Conservation (phyloP, 768 basidiomycete genomes). For the Russula brevipes region DNA sequence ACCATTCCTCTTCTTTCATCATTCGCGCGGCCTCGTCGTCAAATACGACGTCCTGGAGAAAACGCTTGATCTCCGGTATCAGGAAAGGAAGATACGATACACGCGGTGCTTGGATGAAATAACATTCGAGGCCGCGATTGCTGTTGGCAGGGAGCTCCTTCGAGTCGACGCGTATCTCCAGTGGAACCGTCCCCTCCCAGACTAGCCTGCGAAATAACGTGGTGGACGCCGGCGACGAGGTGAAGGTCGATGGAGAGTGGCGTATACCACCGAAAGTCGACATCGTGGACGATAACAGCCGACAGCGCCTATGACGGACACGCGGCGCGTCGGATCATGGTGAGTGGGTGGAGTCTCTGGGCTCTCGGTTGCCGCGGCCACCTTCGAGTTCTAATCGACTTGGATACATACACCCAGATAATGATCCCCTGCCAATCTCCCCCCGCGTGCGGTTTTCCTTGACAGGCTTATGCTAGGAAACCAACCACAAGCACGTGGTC, state of each 20-base stretch:
- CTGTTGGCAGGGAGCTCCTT: conserved; percentile 88
- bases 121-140: conserved; percentile 84
- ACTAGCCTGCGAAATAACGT: conserved; percentile 82
- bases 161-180: conserved; percentile 84
- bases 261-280: conserved; percentile 32
- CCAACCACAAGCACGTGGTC: neutral
- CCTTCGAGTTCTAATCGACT: neutral
- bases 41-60: conserved; percentile 88
- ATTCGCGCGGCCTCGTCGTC: conserved; percentile 74
- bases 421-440: neutral
- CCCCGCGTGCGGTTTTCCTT: neutral
- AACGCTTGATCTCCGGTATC: conserved; percentile 81
- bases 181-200: conserved; percentile 87
- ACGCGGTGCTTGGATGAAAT: conserved; percentile 85
- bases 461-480: neutral
- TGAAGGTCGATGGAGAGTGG: conserved; percentile 41
- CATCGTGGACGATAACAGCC: conserved; percentile 25
- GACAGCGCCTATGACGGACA: neutral
- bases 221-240: conserved; percentile 52
- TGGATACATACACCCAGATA: neutral
- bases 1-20: conserved; percentile 89
- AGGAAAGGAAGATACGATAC: conserved; percentile 91
- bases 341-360: too few relatives aligned
- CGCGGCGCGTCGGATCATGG: neutral
- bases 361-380: neutral